These are phyloP conservation scores for Physocladia obscura DNA, from an alignment of 192 early-diverging fungal genomes.

Conservation along the genomic window DNA sequence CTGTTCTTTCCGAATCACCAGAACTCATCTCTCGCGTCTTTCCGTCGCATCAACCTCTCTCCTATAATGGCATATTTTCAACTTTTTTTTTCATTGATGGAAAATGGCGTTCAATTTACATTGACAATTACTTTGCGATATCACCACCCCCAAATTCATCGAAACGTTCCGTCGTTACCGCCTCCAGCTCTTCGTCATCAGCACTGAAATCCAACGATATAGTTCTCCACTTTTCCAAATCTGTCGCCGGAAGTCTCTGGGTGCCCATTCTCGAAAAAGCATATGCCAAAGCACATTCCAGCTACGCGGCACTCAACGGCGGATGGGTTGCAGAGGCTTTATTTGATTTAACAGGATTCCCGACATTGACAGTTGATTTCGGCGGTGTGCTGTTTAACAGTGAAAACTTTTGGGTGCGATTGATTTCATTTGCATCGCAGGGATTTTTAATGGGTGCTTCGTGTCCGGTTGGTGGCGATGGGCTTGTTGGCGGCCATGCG, in stretches of 20 bases:
- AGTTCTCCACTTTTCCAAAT: conserved; percentile 17
- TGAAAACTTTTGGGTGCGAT: conserved; percentile 15
- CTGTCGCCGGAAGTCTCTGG: conserved; percentile 31
- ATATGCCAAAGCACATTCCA: conserved; percentile 59
- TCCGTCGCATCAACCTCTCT: background rate
- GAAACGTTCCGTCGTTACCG: background rate
- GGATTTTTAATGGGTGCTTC: conserved; percentile 28
- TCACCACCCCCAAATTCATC: background rate
- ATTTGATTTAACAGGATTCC: conserved; percentile 33
- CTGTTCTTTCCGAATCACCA: conserved; percentile 23
- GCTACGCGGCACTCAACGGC: conserved; percentile 48
- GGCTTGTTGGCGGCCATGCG: conserved; percentile 33
- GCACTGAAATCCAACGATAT: background rate
- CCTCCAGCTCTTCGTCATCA: background rate
- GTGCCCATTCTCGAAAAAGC: conserved; percentile 61
- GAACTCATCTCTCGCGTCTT: conserved; percentile 13
- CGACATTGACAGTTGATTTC: conserved; percentile 23
- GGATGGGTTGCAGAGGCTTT: conserved; percentile 31
- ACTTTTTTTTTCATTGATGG: conserved; percentile 26
- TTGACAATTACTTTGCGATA: conserved; percentile 25
- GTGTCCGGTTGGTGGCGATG: conserved; percentile 22
- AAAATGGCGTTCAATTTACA: conserved; percentile 1
- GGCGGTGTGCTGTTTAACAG: conserved; percentile 16
- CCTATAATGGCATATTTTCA: background rate
- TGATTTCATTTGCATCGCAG: conserved; percentile 17